Conservation (phyloP, 2,329 filamentous ascomycete genomes). For the Colletotrichum sp. region DNA sequence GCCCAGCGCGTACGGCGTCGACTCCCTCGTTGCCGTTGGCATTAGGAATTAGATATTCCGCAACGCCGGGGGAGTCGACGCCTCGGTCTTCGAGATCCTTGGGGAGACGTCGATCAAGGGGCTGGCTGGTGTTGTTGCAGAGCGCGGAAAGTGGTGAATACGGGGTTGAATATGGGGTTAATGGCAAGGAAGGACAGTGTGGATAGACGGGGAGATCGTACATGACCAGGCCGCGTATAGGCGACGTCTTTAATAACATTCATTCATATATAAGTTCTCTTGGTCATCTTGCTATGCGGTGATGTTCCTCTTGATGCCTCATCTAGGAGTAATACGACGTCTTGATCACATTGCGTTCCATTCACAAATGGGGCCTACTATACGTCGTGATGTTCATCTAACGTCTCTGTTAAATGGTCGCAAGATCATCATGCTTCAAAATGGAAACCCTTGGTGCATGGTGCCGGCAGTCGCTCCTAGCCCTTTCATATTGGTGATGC, state of each 20-base stretch:
- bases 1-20: constrained; percentile 53
- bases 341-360: not conserved
- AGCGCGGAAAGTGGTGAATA: not conserved
- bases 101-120: constrained; percentile 11
- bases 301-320: not conserved
- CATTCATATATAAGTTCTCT: not conserved
- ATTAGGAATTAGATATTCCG: constrained; percentile 20
- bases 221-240: not conserved
- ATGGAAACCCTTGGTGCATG: too few species aligned
- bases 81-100: constrained; percentile 18
- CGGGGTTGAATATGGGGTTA: not conserved
- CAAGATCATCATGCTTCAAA: not conserved
- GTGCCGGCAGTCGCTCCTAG: too few species aligned
- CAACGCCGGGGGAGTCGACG: constrained; percentile 17
- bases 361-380: not conserved
- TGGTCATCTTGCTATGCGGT: not conserved
- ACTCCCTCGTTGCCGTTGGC: constrained; percentile 55
- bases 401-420: not conserved
- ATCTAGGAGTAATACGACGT: not conserved
- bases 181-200: not conserved
- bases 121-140: not conserved
- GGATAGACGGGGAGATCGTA: not conserved
- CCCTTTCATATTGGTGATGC: not conserved
- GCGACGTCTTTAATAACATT: not conserved
- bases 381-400: not conserved